Percentiles rank a stretch among this genome's conserved stretches.
Conservation (phyloP, 192 early-diverging fungal species). For the Radiomyces spectabilis region DNA sequence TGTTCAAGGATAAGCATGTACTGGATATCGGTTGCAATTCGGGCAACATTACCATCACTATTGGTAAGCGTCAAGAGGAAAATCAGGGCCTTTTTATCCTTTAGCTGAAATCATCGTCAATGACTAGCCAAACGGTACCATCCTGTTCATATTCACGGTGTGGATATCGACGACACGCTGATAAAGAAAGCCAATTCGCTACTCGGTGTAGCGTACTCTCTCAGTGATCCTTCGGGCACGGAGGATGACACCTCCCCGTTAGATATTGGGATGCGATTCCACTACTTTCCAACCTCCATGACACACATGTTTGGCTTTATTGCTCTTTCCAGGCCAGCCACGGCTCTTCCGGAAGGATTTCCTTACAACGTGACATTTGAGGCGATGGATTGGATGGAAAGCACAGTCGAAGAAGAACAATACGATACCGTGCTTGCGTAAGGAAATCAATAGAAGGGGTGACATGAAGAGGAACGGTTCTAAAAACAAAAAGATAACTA, state of each 20-base stretch:
- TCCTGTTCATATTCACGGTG: conserved; percentile 51
- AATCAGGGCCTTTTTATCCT: too few relatives aligned
- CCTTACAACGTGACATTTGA: conserved; percentile 57
- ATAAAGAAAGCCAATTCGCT: conserved; percentile 48
- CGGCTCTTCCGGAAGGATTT: conserved; percentile 26
- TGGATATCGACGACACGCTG: conserved; percentile 67
- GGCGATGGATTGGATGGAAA: conserved; percentile 50
- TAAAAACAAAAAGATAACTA: too few relatives aligned
- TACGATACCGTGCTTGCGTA: conserved; percentile 65
- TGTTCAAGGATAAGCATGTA: conserved; percentile 48
- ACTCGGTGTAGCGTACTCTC: conserved; percentile 35
- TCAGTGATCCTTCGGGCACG: conserved; percentile 7
- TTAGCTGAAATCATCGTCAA: too few relatives aligned
- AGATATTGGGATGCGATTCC: conserved; percentile 8
- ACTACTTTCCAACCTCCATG: conserved; percentile 51
- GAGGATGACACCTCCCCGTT: not conserved
- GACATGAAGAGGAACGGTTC: too few relatives aligned
- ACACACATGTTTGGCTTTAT: conserved; percentile 30
- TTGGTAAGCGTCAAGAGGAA: conserved; percentile 32
- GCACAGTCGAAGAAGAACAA: conserved; percentile 8
- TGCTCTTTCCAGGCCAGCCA: conserved; percentile 14
- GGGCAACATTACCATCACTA: conserved; percentile 49
- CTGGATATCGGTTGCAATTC: conserved; percentile 81
- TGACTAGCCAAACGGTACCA: conserved; percentile 38
- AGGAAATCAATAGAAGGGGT: too few relatives aligned